Conservation (phyloP, 208 protist genomes). For the Acanthamoeba triangularis region DNA sequence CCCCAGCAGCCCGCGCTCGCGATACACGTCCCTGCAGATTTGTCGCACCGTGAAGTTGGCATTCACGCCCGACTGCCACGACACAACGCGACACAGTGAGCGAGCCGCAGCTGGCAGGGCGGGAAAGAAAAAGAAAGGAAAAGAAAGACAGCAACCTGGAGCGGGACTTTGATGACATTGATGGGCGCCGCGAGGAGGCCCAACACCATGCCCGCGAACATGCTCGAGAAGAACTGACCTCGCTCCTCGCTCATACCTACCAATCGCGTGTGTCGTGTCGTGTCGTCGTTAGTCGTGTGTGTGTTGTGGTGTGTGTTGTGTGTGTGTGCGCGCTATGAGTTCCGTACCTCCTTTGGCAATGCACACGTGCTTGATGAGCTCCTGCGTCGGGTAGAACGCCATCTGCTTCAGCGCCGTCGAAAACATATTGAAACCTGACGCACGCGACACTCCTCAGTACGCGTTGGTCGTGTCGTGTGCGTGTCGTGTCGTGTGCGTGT, state of each 20-base stretch:
- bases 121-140: not conserved
- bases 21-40: slow-evolving; percentile 49
- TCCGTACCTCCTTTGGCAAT: slow-evolving; percentile 33
- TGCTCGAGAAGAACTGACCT: slow-evolving; percentile 60
- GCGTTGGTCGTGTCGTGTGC: not conserved
- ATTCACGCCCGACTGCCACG: not conserved
- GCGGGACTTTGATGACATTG: slow-evolving; percentile 73
- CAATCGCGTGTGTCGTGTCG: not conserved
- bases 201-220: slow-evolving; percentile 47
- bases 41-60: slow-evolving; percentile 2
- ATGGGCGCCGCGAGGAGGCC: slow-evolving; percentile 56
- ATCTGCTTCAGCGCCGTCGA: slow-evolving; percentile 72
- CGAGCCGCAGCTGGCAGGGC: too few species aligned
- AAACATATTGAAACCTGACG: slow-evolving; percentile 57
- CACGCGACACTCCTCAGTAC: not conserved
- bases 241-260: slow-evolving; percentile 23
- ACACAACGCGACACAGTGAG: not conserved
- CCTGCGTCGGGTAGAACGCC: slow-evolving; percentile 73
- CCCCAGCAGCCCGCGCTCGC: not conserved
- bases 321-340: not conserved
- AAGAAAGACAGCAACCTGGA: not conserved
- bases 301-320: not conserved
- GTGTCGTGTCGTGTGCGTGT: not conserved
- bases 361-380: slow-evolving; percentile 48
- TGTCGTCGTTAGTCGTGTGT: not conserved